These are phyloP conservation scores for Kewa caespitosa DNA, from an alignment of 179 eudicot genomes.

Conservation along the genomic window DNA sequence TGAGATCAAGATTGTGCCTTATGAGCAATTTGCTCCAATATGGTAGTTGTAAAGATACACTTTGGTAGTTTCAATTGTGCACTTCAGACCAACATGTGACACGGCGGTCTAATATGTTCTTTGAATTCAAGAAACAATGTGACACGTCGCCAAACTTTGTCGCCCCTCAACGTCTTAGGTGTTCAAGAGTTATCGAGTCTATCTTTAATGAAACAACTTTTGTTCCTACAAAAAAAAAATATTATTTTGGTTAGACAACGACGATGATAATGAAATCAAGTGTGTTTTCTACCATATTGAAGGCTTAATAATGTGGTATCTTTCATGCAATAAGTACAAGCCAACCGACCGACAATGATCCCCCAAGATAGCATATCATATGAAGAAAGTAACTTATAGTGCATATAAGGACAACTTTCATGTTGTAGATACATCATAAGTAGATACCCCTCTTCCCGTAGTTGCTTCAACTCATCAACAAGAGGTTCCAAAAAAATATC, in stretches of 20 bases:
- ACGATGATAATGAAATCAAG: slow-evolving; percentile 29
- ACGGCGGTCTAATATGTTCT: not conserved
- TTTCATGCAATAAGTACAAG: slow-evolving; percentile 14
- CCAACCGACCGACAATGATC: not conserved
- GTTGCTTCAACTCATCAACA: slow-evolving; percentile 11
- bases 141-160: not conserved
- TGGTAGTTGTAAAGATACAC: slow-evolving; percentile 25
- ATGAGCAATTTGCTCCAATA: slow-evolving; percentile 21
- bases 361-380: slow-evolving; percentile 19
- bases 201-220: not conserved
- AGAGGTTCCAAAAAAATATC: slow-evolving; percentile 30
- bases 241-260: slow-evolving; percentile 14
- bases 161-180: not conserved
- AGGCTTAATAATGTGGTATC: not conserved
- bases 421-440: slow-evolving; percentile 14
- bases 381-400: slow-evolving; percentile 17
- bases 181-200: not conserved
- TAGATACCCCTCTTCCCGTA: slow-evolving; percentile 18
- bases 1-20: slow-evolving; percentile 27
- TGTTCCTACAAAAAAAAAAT: not conserved
- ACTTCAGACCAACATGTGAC: not conserved
- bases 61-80: slow-evolving; percentile 3
- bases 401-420: slow-evolving; percentile 12
- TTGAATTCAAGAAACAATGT: not conserved
- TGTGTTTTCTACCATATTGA: not conserved